These are phyloP conservation scores for Diplosphaera chodatii DNA, from an alignment of 139 green algal genomes.

Conservation along the genomic window DNA sequence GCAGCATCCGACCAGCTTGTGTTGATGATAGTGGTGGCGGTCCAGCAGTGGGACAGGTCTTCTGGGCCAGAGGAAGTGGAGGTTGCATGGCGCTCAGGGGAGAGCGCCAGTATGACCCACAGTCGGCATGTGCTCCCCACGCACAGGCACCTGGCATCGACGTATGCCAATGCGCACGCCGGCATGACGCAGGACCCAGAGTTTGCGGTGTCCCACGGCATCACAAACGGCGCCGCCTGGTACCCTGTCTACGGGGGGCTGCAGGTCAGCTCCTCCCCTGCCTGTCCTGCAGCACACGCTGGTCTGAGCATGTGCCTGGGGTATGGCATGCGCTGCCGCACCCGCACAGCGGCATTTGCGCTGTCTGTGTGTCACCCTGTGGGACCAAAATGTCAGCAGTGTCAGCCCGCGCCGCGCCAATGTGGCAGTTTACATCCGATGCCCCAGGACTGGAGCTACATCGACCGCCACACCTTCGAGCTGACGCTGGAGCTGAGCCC, in stretches of 20 bases:
- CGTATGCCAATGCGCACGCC: constrained; percentile 63
- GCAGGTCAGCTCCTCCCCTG: constrained; percentile 50
- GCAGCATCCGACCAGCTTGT: too few species aligned
- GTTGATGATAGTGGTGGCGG: too few species aligned
- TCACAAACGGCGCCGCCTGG: constrained; percentile 89
- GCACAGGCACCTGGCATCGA: constrained; percentile 41
- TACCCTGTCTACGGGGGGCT: constrained; percentile 88
- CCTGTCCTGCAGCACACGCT: too few species aligned
- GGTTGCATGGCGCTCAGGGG: too few species aligned
- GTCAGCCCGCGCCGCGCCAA: too few species aligned
- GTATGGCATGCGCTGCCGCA: not conserved
- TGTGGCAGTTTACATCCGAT: not conserved
- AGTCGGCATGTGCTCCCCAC: not conserved
- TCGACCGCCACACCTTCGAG: constrained; percentile 64
- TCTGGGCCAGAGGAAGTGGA: too few species aligned
- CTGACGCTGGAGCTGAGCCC: constrained; percentile 85
- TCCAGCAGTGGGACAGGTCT: too few species aligned
- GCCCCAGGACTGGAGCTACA: constrained; percentile 80
- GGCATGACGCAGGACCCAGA: constrained; percentile 50
- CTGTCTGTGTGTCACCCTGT: too few species aligned
- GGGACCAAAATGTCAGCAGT: too few species aligned
- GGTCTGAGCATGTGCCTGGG: too few species aligned
- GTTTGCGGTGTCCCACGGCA: constrained; percentile 59
- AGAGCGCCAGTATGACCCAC: too few species aligned
- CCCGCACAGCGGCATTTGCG: too few species aligned